Percentiles rank a stretch among this genome's conserved stretches.
These are phyloP conservation scores for Byssothecium circinans DNA, from an alignment of 2,329 filamentous ascomycete genomes.

Conservation along the genomic window DNA sequence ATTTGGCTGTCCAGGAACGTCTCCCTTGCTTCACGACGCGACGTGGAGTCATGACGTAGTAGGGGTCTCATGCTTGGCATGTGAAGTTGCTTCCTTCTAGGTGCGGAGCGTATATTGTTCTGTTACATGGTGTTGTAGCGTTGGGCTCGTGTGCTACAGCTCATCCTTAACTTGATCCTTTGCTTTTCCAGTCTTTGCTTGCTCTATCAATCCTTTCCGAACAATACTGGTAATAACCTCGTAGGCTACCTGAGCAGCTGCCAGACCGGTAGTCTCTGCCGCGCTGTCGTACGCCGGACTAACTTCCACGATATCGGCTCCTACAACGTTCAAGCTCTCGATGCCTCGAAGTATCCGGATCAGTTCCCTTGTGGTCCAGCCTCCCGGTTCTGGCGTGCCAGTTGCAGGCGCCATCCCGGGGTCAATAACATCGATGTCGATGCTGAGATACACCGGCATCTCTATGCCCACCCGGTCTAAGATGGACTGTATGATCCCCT, in stretches of 20 bases:
- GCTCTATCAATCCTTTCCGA: conserved; percentile 55
- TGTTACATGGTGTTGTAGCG: conserved; percentile 1
- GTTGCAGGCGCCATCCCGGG: conserved; percentile 75
- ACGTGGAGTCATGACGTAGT: conserved; percentile 11
- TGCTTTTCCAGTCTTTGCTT: conserved; percentile 29
- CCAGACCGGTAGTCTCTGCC: conserved; percentile 79
- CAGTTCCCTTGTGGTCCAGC: conserved; percentile 87
- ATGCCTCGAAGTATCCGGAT: conserved; percentile 81
- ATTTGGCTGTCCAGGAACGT: neutral
- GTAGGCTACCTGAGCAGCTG: conserved; percentile 80
- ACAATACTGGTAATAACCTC: conserved; percentile 81
- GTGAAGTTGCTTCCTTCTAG: neutral
- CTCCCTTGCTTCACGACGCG: neutral
- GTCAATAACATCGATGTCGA: conserved; percentile 82
- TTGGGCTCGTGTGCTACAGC: conserved; percentile 11
- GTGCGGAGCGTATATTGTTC: neutral
- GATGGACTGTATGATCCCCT: conserved; percentile 71
- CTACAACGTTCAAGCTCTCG: conserved; percentile 81
- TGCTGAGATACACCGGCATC: conserved; percentile 76
- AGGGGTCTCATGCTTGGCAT: conserved; percentile 8
- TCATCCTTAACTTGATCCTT: conserved; percentile 29
- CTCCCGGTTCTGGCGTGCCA: conserved; percentile 85
- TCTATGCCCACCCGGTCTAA: conserved; percentile 71
- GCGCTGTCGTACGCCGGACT: conserved; percentile 79
- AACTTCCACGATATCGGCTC: conserved; percentile 88